Evolutionary conservation across 306 rosid species (phyloP), one percentile per base, ranked within the genome.

Genomic region (Mimosa bimucronata): DNA sequence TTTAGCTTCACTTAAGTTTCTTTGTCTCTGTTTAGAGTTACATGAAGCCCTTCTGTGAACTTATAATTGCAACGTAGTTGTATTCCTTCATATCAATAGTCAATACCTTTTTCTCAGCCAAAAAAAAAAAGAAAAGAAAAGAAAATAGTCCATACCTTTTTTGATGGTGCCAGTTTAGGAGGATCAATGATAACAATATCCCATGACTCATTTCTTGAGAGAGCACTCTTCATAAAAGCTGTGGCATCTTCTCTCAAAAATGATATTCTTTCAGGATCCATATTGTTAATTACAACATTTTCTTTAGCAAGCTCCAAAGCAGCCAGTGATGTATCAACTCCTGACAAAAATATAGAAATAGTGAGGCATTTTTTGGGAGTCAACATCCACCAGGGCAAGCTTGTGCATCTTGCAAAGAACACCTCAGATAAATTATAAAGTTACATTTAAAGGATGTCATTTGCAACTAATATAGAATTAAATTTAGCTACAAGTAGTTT

Each of bases 141-240:
- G 14, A 44, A 44, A 23, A 68, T 71, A n/a, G 62, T 40, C 29
- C 23, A 48, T 80, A 92, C 98, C 96, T 89, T 92, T 83, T 84
- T 92, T 28, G 91, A 74, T 71, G 98, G 98, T 3, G 98, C 97
- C 66, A 92, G 83, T 90, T 94, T 92, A 53, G 97, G 98, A 80
- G 98, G 98, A 87, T 92, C 98, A 66, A 95, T 71, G 82, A 91
- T 82, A 88, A 95, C 87, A 66, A 95, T 81, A 67, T 95, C 98
- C 97, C 97, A 95, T 9, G 88, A 85, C 73, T 91, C 96, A 84
- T 89, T 86, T 81, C 90, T 86, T 31, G 85, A 81, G 78, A 91
- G 87, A 83, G 98, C 94, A 67, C 65, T 81, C 92, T 90, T 95
- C 98, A 94, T 94, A 83, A 90, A 94, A 46, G 74, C 84, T 38